Evolutionary conservation across 495 filamentous ascomycete species (phyloP), one percentile per base, ranked within the genome.

Genomic region (Corynascus novoguineensis): DNA sequence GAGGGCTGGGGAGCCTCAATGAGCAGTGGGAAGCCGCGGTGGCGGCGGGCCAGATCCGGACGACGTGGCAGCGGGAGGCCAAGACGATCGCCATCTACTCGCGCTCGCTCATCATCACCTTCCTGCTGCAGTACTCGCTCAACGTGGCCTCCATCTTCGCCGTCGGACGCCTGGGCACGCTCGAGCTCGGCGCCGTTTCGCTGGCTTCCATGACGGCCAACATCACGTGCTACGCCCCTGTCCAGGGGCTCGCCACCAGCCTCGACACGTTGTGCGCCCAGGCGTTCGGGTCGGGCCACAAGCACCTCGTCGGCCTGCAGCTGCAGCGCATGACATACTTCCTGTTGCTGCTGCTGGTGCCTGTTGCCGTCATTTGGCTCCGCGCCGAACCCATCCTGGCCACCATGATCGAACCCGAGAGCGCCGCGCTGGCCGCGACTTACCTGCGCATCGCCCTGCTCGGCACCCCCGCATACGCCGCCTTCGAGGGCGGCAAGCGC

Each of bases 21-120:
- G 67, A 78, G 44, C 85, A 87, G 71, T 96, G 90, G 89, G 86
- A 90, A 50, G 86, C 87, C 37, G 90, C 89, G 3, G 88, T 93
- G 15, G 76, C 79, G 0, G 80, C 83, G 3, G 89, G 88, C 2
- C 74, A 78, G 58, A 91, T 95, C 59, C 82, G 86, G 50, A 96
- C 91, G 5, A 90, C 89, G 2, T 95, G 90, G 88, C 83, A 84
- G 65, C 82, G 89, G 55, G 90, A 96, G 74, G 80, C 85, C 6
- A 86, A 86, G 67, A 87, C 88, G 0, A 72, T 81, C 28, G 68
- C 68, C 8, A 71, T 68, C 57, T 86, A 85, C 57, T 78, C 84
- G 1, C 69, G 71, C 8, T 81, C 84, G 2, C 68, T 90, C 10
- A 80, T 87, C 34, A 60, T 87, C 28, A 88, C 87, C 0, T 89